These are phyloP conservation scores for Quercus robur DNA, from an alignment of 306 rosid genomes.

Conservation along the genomic window DNA sequence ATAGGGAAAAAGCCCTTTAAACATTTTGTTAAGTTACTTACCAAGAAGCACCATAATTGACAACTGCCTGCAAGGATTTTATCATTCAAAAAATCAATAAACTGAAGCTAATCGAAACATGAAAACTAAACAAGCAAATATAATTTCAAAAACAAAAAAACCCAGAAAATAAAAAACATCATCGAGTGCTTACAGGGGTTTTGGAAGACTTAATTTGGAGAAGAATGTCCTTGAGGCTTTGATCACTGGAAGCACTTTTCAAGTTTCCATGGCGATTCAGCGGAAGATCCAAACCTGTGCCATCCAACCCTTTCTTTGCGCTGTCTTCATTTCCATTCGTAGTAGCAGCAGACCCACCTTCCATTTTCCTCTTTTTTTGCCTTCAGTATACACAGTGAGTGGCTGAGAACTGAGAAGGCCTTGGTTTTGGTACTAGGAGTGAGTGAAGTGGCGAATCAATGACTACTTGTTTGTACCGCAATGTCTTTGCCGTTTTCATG, in stretches of 20 bases:
- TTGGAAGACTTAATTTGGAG: conserved; percentile 69
- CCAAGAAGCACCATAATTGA: conserved; percentile 95
- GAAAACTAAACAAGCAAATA: not conserved
- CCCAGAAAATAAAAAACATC: not conserved
- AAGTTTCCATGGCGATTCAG: conserved; percentile 49
- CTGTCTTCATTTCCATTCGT: conserved; percentile 11
- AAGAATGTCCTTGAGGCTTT: conserved; percentile 48
- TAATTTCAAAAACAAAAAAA: not conserved
- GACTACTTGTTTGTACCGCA: not conserved
- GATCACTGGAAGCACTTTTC: conserved; percentile 61
- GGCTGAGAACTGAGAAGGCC: not conserved
- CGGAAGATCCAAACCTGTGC: conserved; percentile 39
- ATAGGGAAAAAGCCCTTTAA: too few relatives aligned
- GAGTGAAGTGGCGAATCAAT: not conserved
- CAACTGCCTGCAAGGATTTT: conserved; percentile 65
- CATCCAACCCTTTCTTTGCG: conserved; percentile 42
- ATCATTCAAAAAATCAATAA: not conserved
- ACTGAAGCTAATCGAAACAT: not conserved
- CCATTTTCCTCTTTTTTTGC: conserved; percentile 3
- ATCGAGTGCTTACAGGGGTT: conserved; percentile 47
- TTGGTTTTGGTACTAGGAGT: not conserved
- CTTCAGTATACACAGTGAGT: not conserved
- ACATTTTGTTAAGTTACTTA: conserved; percentile 25
- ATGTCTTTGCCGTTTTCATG: not conserved
- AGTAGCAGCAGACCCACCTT: not conserved